A percentile compares a stretch with the other conserved stretches of the same genome.
phyloP scores from a whole-genome alignment of 208 protist species.

The Naegleria fowleri region DNA sequence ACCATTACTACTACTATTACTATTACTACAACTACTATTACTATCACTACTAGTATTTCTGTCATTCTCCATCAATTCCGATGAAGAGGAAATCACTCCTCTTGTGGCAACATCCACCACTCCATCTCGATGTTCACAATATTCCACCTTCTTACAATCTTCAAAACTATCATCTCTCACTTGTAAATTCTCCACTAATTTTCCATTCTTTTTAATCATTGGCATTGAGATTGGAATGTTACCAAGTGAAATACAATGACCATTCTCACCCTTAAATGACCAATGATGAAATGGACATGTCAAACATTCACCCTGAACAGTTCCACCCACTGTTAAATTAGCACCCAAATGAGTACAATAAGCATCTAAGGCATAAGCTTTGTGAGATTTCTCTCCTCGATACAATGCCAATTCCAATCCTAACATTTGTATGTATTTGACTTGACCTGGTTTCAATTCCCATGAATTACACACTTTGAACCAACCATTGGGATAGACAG shows the following conservation, averaged over 20 bases:
- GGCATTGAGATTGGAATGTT: not conserved
- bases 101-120: no score
- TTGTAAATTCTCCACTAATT: not conserved
- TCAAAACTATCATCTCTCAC: not conserved
- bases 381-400: not conserved
- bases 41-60: no score
- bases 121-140: not conserved
- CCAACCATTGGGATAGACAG: conserved; percentile 14
- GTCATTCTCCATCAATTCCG: no score
- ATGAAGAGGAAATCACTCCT: no score
- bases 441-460: not conserved
- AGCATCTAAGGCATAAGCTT: conserved; percentile 32
- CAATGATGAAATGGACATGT: conserved; percentile 42
- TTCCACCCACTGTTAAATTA: conserved; percentile 33
- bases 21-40: no score
- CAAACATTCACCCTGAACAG: conserved; percentile 32
- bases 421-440: not conserved
- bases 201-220: conserved; percentile 1
- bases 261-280: conserved; percentile 33
- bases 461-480: not conserved
- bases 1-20: no score
- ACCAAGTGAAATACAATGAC: conserved; percentile 27
- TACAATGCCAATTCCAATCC: not conserved
- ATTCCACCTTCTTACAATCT: not conserved
- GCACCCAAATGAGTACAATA: conserved; percentile 43